phyloP scores from a whole-genome alignment of 2,329 filamentous ascomycete species.

The Pseudopyricularia cyperi region DNA sequence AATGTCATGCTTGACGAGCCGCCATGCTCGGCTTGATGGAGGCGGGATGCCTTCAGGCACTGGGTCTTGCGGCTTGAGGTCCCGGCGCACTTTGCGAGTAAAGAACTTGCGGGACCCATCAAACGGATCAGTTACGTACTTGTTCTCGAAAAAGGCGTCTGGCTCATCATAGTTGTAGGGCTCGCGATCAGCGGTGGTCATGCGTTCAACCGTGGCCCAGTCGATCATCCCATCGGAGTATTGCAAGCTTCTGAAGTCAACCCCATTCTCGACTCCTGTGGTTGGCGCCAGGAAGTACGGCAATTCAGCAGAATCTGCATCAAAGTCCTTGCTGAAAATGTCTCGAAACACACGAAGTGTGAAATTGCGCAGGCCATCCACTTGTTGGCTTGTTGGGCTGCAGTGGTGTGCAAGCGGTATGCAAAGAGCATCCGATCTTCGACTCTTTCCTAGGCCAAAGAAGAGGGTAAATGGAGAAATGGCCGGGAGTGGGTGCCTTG shows the following conservation, averaged over 20 bases:
- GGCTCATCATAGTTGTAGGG: slow-evolving; percentile 27
- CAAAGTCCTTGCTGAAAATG: slow-evolving; percentile 80
- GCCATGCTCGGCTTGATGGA: slow-evolving; percentile 29
- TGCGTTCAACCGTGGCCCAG: slow-evolving; percentile 12
- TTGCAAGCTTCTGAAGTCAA: not conserved
- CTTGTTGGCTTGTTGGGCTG: slow-evolving; percentile 22
- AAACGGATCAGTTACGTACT: slow-evolving; percentile 42
- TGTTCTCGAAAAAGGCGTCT: slow-evolving; percentile 36
- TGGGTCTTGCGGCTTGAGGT: slow-evolving; percentile 50
- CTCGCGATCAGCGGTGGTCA: slow-evolving; percentile 13
- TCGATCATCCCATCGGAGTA: slow-evolving; percentile 5
- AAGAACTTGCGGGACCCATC: slow-evolving; percentile 53
- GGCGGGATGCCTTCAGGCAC: slow-evolving; percentile 44
- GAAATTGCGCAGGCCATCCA: slow-evolving; percentile 53
- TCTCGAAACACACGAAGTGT: slow-evolving; percentile 69
- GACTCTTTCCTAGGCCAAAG: slow-evolving; percentile 42
- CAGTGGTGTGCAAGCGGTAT: slow-evolving; percentile 29
- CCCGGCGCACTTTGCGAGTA: slow-evolving; percentile 35
- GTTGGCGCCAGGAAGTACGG: slow-evolving; percentile 73
- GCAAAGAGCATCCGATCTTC: slow-evolving; percentile 43
- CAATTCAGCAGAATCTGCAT: slow-evolving; percentile 46
- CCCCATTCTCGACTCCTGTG: not conserved
- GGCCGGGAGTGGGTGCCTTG: slow-evolving; percentile 48
- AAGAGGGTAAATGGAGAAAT: slow-evolving; percentile 61
- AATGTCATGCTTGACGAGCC: slow-evolving; percentile 40